A percentile compares a stretch with the other conserved stretches of the same genome.
Conservation (phyloP, 2,329 filamentous ascomycete species). For the Rutstroemia sydowiana region DNA sequence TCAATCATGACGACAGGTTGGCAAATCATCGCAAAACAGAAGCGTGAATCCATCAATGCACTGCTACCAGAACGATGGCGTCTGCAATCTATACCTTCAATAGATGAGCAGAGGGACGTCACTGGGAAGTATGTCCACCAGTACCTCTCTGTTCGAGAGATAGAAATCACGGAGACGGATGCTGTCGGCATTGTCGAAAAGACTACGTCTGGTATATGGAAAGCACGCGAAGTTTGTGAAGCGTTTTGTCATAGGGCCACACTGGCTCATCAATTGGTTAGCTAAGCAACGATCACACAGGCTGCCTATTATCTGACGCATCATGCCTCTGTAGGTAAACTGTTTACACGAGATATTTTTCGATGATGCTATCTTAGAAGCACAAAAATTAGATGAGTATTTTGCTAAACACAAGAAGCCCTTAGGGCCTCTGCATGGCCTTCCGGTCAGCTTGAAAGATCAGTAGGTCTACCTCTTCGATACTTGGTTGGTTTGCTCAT, state of each 20-base stretch:
- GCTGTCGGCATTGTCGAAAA: conserved; percentile 48
- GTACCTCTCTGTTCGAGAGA: conserved; percentile 44
- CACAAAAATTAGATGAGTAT: conserved; percentile 45
- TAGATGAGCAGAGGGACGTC: conserved; percentile 46
- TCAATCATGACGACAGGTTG: conserved; percentile 32
- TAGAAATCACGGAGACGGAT: conserved; percentile 54
- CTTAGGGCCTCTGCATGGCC: conserved; percentile 34
- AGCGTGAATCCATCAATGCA: conserved; percentile 45
- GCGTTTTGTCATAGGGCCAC: conserved; percentile 49
- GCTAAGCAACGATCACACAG: conserved; percentile 35
- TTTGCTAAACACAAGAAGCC: conserved; percentile 33
- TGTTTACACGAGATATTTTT: conserved; percentile 53
- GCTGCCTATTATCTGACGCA: conserved; percentile 38
- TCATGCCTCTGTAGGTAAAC: conserved; percentile 41
- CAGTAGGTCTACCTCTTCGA: conserved; percentile 12
- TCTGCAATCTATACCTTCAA: conserved; percentile 32
- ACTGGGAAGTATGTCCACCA: conserved; percentile 49
- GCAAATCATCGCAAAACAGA: conserved; percentile 42
- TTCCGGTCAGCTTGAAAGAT: conserved; percentile 36
- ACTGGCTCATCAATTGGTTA: conserved; percentile 48
- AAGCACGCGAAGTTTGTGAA: conserved; percentile 44
- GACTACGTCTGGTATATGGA: conserved; percentile 48
- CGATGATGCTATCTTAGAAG: conserved; percentile 42
- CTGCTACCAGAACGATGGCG: conserved; percentile 52
- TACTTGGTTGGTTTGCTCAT: neutral